Base-by-base conservation (phyloP, 176 grass and related monocot species). In the Coix lacrymajobi region DNA sequence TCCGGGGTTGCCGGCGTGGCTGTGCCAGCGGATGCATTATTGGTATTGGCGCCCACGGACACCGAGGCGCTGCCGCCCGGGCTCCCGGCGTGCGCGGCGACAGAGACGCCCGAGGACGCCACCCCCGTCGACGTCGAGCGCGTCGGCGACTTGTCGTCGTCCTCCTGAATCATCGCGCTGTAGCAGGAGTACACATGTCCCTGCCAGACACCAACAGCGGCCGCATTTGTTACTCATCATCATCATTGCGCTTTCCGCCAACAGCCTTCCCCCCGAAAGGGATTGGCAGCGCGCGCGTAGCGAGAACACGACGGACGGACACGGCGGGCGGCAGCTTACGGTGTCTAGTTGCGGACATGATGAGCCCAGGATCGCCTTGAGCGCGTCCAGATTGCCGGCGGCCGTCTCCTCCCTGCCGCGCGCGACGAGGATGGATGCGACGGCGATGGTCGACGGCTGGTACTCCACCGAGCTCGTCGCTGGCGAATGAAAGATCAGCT, bases 141-240 rank as follows among this genome's bases (percentile, higher is more conserved):
- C 54, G 79, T 69, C 46, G 76, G 78, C 49, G 82, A 83, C 78
- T 67, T 81, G 85, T 91, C 85, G 85, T 90, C 84, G 83, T 91
- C 84, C 71, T 84, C 91, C 44, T 83, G 93, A 58, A 92, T 85
- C 91, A 99, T 94, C 73, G 85, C 71, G 44, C 60, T 93, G 85
- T 94, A 99, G 93, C 96, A 99, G 69, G 96, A 96, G 84, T 79
- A 99, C 77, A 99, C 96, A 85, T 90, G 85, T 17, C 69, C 91
- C 96, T 99, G 90, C 67, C 74, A 89, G 41, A 84, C 57, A 86
- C 85, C 13, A 87, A 84, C 70, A 77, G 78, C 31, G 75, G 28
- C 57, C 15, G 62, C 72, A 91, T 91, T 96, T 60, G 56, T 60
- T 91, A 91, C 45, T 48, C 62, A n/a, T n/a, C n/a, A n/a, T 75